A percentile compares a stretch with the other conserved stretches of the same genome.
phyloP scores from a whole-genome alignment of 1,284 basidiomycete genomes.

The Rhizoctonia solani region DNA sequence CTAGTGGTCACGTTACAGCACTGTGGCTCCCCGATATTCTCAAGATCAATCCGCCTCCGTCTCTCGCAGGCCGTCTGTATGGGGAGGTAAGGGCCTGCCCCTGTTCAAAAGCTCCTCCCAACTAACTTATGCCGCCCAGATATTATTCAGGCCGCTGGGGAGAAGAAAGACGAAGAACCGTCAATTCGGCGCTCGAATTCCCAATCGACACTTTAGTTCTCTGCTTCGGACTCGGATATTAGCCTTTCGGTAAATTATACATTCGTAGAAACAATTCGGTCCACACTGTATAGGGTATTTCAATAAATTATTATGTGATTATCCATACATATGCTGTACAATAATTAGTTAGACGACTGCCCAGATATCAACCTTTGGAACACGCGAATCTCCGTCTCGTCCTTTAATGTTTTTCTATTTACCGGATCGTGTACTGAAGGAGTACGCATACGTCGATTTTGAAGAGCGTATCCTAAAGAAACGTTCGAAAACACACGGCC shows the following conservation, averaged over 20 bases:
- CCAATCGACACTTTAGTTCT: neutral
- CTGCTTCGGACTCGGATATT: too few species aligned
- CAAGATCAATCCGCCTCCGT: slow-evolving; percentile 8
- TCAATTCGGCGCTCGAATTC: neutral
- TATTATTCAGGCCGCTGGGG: slow-evolving; percentile 27
- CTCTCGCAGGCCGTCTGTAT: slow-evolving; percentile 26
- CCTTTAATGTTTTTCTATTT: too few species aligned
- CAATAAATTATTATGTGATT: slow-evolving; percentile 34
- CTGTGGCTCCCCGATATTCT: slow-evolving; percentile 2
- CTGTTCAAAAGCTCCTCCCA: neutral
- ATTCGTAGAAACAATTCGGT: neutral
- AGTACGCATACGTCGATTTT: too few species aligned
- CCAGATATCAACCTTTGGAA: too few species aligned
- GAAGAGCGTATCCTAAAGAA: too few species aligned
- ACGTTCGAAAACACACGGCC: too few species aligned
- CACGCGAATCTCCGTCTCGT: too few species aligned
- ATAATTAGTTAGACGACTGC: too few species aligned
- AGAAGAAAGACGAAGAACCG: slow-evolving; percentile 11
- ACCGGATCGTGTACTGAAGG: too few species aligned
- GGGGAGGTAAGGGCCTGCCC: slow-evolving; percentile 15
- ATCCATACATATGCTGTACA: slow-evolving; percentile 1
- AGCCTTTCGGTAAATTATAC: neutral
- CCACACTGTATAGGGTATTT: slow-evolving; percentile 8
- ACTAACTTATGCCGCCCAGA: slow-evolving; percentile 1
- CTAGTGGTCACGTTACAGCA: neutral